These are phyloP conservation scores for Pyrenophora tritici-repentis DNA, from an alignment of 2,329 filamentous ascomycete species.

Conservation along the genomic window DNA sequence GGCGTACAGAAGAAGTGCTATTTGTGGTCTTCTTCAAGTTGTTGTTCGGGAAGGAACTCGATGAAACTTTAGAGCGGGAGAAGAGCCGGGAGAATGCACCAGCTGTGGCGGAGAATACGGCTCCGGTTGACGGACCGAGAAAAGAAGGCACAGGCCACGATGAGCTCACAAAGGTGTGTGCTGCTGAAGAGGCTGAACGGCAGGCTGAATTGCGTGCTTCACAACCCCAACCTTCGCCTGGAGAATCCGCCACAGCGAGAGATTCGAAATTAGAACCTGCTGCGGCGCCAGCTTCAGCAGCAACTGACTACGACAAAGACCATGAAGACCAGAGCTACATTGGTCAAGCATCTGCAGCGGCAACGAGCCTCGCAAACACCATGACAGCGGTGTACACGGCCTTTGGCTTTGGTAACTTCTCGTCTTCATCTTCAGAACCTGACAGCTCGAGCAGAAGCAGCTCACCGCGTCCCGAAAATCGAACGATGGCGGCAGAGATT, in stretches of 20 bases:
- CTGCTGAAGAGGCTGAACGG: conserved; percentile 3
- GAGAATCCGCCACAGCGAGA: background rate
- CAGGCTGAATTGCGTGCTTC: conserved; percentile 1
- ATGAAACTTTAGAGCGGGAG: conserved; percentile 36
- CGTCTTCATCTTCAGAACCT: conserved; percentile 20
- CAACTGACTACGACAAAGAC: conserved; percentile 4
- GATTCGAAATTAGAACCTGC: background rate
- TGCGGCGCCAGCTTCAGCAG: background rate
- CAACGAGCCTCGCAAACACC: conserved; percentile 27
- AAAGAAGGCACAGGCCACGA: background rate
- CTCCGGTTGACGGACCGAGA: background rate
- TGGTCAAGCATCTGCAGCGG: conserved; percentile 17
- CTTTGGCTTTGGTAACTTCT: conserved; percentile 43
- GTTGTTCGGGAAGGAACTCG: conserved; percentile 51
- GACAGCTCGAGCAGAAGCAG: conserved; percentile 3
- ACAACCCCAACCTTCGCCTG: background rate
- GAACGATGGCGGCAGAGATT: conserved; percentile 25
- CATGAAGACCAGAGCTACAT: conserved; percentile 15
- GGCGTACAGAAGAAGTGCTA: conserved; percentile 48
- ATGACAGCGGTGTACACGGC: conserved; percentile 35
- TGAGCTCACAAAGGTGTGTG: background rate
- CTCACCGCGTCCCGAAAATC: conserved; percentile 4
- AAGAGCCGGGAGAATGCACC: conserved; percentile 1
- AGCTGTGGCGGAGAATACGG: background rate
- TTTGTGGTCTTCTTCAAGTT: conserved; percentile 55